A percentile compares a stretch with the other conserved stretches of the same genome.
These are phyloP conservation scores for Leptomonas pyrrhocoris DNA, from an alignment of 208 protist species.

Conservation along the genomic window DNA sequence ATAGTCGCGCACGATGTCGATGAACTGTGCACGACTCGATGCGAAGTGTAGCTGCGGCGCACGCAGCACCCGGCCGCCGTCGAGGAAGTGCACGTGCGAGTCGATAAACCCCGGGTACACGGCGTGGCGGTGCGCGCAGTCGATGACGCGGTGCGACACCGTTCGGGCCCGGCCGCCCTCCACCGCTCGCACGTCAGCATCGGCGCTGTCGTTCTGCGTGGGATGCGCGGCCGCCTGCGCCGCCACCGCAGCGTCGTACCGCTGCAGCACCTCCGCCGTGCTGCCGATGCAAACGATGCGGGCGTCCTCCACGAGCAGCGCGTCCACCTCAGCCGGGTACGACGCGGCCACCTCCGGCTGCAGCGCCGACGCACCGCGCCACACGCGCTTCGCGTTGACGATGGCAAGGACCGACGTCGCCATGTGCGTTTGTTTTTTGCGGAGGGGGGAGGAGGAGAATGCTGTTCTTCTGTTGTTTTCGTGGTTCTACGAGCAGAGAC, in stretches of 20 bases:
- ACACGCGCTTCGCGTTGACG: slow-evolving; percentile 52
- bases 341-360: slow-evolving; percentile 17
- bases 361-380: slow-evolving; percentile 41
- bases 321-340: slow-evolving; percentile 40
- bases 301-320: slow-evolving; percentile 47
- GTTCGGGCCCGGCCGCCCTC: slow-evolving; percentile 34
- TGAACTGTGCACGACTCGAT: slow-evolving; percentile 36
- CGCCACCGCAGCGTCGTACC: slow-evolving; percentile 23
- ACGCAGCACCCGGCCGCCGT: slow-evolving; percentile 46
- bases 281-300: slow-evolving; percentile 42
- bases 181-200: slow-evolving; percentile 19
- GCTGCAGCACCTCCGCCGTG: slow-evolving; percentile 35
- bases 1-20: slow-evolving; percentile 36
- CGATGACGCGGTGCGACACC: slow-evolving; percentile 38
- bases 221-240: slow-evolving; percentile 11
- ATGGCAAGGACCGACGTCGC: slow-evolving; percentile 43
- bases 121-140: slow-evolving; percentile 40
- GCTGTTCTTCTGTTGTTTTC: not conserved
- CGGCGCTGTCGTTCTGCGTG: not conserved
- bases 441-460: slow-evolving; percentile 1
- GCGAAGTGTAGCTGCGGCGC: slow-evolving; percentile 35
- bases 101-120: slow-evolving; percentile 73
- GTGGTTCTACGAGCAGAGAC: too few species aligned
- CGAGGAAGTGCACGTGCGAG: slow-evolving; percentile 64
- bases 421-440: slow-evolving; percentile 10